A percentile compares a stretch with the other conserved stretches of the same genome.
Conservation (phyloP, 2,329 filamentous ascomycete genomes). For the Paecilomyces sp. region DNA sequence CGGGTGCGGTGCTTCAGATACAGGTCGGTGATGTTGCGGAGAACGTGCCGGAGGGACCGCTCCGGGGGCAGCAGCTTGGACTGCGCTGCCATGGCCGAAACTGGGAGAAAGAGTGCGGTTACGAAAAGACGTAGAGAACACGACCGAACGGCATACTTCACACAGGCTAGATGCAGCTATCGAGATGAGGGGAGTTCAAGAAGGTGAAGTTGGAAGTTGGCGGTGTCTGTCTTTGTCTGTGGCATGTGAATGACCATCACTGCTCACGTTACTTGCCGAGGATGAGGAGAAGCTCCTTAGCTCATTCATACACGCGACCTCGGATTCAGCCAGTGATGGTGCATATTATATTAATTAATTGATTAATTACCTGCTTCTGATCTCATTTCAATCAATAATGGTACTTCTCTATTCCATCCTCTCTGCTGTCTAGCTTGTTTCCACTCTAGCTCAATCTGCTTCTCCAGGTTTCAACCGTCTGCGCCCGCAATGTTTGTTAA, state of each 20-base stretch:
- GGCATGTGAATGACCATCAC: background rate
- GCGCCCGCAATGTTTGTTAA: too few species aligned
- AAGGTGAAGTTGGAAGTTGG: background rate
- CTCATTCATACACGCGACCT: background rate
- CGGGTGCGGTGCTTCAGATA: slow-evolving; percentile 74
- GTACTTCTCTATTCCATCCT: background rate
- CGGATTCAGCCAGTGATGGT: background rate
- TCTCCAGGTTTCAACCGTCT: too few species aligned
- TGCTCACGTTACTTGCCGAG: background rate
- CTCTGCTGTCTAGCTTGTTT: background rate
- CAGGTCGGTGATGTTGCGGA: slow-evolving; percentile 60
- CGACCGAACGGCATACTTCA: background rate
- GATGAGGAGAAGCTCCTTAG: background rate
- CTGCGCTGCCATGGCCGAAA: slow-evolving; percentile 58
- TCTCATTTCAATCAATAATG: background rate
- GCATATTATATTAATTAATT: background rate
- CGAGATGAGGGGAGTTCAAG: background rate
- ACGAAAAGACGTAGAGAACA: background rate
- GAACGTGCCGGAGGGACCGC: slow-evolving; percentile 56
- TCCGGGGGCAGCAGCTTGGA: slow-evolving; percentile 64
- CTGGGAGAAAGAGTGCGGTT: background rate
- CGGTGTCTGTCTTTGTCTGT: background rate
- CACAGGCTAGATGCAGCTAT: too few species aligned
- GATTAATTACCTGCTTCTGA: background rate
- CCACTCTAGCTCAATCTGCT: too few species aligned